phyloP scores from a whole-genome alignment of 2,329 filamentous ascomycete species.

The Calonectria ilicicola region DNA sequence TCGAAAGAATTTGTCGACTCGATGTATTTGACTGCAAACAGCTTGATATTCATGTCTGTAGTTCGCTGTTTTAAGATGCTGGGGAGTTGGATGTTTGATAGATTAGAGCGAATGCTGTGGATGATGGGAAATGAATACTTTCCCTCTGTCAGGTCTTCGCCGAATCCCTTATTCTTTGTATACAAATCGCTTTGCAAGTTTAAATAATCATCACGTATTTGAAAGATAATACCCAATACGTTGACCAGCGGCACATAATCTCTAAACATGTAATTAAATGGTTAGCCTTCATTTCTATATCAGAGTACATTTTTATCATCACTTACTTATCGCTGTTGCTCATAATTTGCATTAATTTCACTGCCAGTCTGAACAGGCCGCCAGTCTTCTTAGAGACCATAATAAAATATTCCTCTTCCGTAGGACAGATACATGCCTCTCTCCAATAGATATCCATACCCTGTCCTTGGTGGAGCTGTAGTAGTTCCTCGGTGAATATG shows the following conservation, averaged over 20 bases:
- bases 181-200: background rate
- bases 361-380: background rate
- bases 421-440: background rate
- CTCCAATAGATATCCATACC: background rate
- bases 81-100: background rate
- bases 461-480: background rate
- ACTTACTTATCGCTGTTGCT: background rate
- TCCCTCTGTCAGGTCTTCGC: background rate
- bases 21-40: background rate
- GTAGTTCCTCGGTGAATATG: background rate
- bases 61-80: background rate
- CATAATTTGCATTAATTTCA: background rate
- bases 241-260: background rate
- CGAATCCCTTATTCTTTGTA: background rate
- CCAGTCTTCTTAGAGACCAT: background rate
- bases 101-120: background rate
- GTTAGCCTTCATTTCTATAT: no score
- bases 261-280: background rate
- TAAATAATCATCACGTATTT: background rate
- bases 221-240: background rate
- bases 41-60: background rate
- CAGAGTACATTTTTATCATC: background rate
- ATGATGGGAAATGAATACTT: background rate
- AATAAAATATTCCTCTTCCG: background rate
- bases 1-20: background rate